Percentiles rank a stretch among this genome's conserved stretches.
phyloP scores from a whole-genome alignment of 2,329 filamentous ascomycete genomes.

The Berkeleyomyces basicola region DNA sequence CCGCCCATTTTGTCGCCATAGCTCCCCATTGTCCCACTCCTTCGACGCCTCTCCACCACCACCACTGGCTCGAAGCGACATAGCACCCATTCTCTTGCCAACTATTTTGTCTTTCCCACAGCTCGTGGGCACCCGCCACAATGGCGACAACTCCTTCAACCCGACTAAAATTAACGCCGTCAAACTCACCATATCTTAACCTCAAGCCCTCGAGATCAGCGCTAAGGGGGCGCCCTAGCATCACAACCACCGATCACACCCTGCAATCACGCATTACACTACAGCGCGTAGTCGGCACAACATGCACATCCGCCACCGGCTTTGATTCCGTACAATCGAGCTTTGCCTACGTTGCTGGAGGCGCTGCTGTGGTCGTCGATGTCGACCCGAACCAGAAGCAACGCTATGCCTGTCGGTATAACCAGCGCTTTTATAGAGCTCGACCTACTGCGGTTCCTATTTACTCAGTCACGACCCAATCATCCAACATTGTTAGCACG shows the following conservation, averaged over 20 bases:
- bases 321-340: constrained; percentile 65
- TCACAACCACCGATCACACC: constrained; percentile 24
- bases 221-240: constrained; percentile 27
- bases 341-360: constrained; percentile 86
- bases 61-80: neutral
- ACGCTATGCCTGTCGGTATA: constrained; percentile 23
- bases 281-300: constrained; percentile 79
- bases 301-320: constrained; percentile 65
- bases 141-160: constrained; percentile 43
- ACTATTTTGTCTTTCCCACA: constrained; percentile 12
- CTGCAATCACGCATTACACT: constrained; percentile 50
- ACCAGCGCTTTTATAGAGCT: constrained; percentile 81
- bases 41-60: neutral
- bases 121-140: constrained; percentile 33
- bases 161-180: constrained; percentile 55
- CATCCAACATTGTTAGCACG: constrained; percentile 32
- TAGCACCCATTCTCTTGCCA: neutral
- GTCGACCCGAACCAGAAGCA: constrained; percentile 43
- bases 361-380: constrained; percentile 78
- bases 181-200: constrained; percentile 51
- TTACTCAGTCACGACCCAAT: constrained; percentile 38
- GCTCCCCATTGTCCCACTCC: neutral
- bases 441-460: constrained; percentile 58
- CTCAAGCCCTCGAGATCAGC: constrained; percentile 48
- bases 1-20: neutral